Conservation (phyloP, 2,329 filamentous ascomycete species). For the Dothideomycetes sp. region DNA sequence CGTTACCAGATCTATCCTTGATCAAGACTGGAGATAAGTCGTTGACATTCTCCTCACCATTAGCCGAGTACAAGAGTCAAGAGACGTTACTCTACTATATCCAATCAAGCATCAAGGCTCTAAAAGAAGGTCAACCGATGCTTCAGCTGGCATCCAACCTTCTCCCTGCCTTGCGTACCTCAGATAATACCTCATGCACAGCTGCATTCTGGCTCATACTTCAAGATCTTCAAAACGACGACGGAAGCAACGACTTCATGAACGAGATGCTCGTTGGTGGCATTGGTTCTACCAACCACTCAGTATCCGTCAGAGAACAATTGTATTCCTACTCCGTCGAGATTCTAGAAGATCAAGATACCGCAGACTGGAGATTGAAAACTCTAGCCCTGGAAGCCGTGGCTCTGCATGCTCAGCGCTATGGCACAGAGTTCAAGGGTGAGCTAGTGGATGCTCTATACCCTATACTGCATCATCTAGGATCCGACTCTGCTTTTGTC, state of each 20-base stretch:
- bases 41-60: constrained; percentile 19
- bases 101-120: constrained; percentile 8
- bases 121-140: neutral
- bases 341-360: constrained; percentile 41
- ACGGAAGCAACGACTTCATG: constrained; percentile 44
- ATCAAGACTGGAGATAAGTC: constrained; percentile 2
- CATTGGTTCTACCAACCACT: constrained; percentile 12
- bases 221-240: constrained; percentile 55
- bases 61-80: constrained; percentile 23
- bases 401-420: constrained; percentile 62
- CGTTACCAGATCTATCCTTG: constrained; percentile 17
- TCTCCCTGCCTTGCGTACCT: constrained; percentile 52
- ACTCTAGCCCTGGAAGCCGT: constrained; percentile 74
- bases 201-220: constrained; percentile 75
- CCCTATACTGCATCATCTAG: constrained; percentile 80
- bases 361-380: constrained; percentile 60
- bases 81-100: constrained; percentile 19
- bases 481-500: constrained; percentile 57
- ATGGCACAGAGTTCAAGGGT: constrained; percentile 60
- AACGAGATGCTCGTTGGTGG: constrained; percentile 56
- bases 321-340: constrained; percentile 61
- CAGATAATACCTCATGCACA: constrained; percentile 50
- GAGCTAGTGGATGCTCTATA: constrained; percentile 90
- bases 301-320: constrained; percentile 42
- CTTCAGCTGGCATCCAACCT: constrained; percentile 46